Conservation (phyloP, 2,329 filamentous ascomycete species). For the Colletotrichum coccodes region DNA sequence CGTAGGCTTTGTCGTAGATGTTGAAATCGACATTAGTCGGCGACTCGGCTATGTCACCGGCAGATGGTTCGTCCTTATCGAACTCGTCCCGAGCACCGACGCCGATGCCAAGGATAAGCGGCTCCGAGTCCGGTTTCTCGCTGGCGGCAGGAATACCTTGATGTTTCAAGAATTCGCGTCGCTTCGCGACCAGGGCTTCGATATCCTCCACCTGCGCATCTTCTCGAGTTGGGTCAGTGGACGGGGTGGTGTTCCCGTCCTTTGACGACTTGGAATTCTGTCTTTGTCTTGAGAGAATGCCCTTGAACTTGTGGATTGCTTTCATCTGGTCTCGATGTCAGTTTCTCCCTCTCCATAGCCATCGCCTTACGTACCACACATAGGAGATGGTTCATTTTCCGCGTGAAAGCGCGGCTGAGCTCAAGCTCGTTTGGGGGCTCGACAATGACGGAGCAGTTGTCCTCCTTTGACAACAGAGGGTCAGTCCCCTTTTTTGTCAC, state of each 20-base stretch:
- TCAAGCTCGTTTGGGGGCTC: constrained; percentile 90
- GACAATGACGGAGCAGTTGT: constrained; percentile 85
- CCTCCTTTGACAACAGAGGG: constrained; percentile 80
- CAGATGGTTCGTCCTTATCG: constrained; percentile 47
- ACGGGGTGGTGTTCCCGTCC: constrained; percentile 7
- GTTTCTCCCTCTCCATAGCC: not conserved
- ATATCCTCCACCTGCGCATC: constrained; percentile 58
- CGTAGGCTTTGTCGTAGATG: constrained; percentile 89
- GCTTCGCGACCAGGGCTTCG: constrained; percentile 57
- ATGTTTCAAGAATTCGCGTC: constrained; percentile 52
- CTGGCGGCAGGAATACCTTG: constrained; percentile 57
- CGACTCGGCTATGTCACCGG: constrained; percentile 79
- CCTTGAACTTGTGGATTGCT: constrained; percentile 90
- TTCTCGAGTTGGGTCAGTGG: constrained; percentile 41
- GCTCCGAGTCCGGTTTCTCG: constrained; percentile 69
- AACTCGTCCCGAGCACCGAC: constrained; percentile 66
- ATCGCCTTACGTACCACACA: constrained; percentile 71
- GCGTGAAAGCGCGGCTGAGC: constrained; percentile 89
- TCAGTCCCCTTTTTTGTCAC: constrained; percentile 85
- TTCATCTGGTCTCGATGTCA: constrained; percentile 70
- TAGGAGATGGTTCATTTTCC: constrained; percentile 86
- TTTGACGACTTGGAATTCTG: constrained; percentile 21
- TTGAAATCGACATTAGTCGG: constrained; percentile 86
- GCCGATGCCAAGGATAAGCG: constrained; percentile 81
- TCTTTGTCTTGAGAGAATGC: constrained; percentile 61